Conservation (phyloP, 108 stramenopile species). For the Fragilaria radians region DNA sequence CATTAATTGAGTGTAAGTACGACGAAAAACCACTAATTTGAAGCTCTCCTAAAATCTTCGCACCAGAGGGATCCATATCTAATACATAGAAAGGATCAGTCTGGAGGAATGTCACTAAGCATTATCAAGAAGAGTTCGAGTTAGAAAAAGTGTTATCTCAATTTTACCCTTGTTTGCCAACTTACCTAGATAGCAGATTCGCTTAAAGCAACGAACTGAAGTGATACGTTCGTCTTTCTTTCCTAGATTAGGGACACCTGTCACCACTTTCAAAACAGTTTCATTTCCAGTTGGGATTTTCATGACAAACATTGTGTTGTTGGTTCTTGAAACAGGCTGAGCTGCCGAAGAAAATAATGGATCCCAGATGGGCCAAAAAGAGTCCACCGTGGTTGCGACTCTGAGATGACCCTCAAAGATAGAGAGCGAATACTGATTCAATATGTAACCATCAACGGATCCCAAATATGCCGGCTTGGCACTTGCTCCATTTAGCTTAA, state of each 20-base stretch:
- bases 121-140: no score
- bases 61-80: slow-evolving; percentile 16
- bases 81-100: slow-evolving; percentile 38
- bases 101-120: slow-evolving; percentile 39
- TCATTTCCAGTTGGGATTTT: slow-evolving; percentile 3
- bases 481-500: slow-evolving; percentile 26
- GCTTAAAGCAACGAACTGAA: slow-evolving; percentile 42
- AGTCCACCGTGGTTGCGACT: slow-evolving; percentile 32
- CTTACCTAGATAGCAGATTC: slow-evolving; percentile 22
- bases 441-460: slow-evolving; percentile 26
- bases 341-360: background rate
- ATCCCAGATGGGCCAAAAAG: background rate
- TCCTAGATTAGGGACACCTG: slow-evolving; percentile 1
- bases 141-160: no score
- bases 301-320: slow-evolving; percentile 2
- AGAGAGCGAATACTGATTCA: slow-evolving; percentile 40
- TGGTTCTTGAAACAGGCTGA: background rate
- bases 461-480: slow-evolving; percentile 24
- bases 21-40: slow-evolving; percentile 47
- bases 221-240: slow-evolving; percentile 13
- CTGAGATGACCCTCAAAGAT: slow-evolving; percentile 25
- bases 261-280: background rate
- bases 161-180: no score
- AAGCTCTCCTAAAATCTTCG: slow-evolving; percentile 26
- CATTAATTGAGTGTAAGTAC: slow-evolving; percentile 45